Conservation (phyloP, 495 filamentous ascomycete species). For the Echria macrotheca region DNA sequence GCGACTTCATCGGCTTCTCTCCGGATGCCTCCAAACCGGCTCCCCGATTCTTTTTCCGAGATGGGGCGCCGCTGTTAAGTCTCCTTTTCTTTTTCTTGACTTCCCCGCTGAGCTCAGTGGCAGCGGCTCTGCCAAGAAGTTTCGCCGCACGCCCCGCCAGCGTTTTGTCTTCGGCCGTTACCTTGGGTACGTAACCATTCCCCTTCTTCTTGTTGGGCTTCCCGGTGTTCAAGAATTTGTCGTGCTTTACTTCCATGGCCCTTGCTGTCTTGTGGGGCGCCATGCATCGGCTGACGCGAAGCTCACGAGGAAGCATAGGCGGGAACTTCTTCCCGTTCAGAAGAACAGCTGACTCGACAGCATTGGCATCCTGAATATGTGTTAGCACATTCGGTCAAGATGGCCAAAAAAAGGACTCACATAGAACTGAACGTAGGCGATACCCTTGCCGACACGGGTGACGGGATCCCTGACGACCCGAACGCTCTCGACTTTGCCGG, state of each 20-base stretch:
- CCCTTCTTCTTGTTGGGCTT: constrained; percentile 23
- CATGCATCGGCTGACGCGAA: constrained; percentile 82
- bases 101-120: constrained; percentile 52
- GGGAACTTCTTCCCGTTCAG: constrained; percentile 88
- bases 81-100: constrained; percentile 27
- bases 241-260: constrained; percentile 33
- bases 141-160: constrained; percentile 72
- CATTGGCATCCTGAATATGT: constrained; percentile 62
- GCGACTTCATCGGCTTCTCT: constrained; percentile 36
- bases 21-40: not conserved
- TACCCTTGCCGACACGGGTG: constrained; percentile 92
- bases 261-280: constrained; percentile 63
- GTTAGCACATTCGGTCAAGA: not conserved
- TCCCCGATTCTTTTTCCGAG: constrained; percentile 23
- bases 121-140: constrained; percentile 75
- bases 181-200: constrained; percentile 55
- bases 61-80: constrained; percentile 19
- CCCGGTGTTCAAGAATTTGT: constrained; percentile 2
- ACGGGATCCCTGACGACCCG: constrained; percentile 84
- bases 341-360: constrained; percentile 81
- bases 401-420: constrained; percentile 29
- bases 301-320: constrained; percentile 78
- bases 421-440: constrained; percentile 95
- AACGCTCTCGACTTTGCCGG: constrained; percentile 84
- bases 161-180: constrained; percentile 62